Percentiles rank a stretch among this genome's conserved stretches.
Evolutionary conservation across 768 basidiomycete species (phyloP).

Genomic region (Pulveroboletus sp.): DNA sequence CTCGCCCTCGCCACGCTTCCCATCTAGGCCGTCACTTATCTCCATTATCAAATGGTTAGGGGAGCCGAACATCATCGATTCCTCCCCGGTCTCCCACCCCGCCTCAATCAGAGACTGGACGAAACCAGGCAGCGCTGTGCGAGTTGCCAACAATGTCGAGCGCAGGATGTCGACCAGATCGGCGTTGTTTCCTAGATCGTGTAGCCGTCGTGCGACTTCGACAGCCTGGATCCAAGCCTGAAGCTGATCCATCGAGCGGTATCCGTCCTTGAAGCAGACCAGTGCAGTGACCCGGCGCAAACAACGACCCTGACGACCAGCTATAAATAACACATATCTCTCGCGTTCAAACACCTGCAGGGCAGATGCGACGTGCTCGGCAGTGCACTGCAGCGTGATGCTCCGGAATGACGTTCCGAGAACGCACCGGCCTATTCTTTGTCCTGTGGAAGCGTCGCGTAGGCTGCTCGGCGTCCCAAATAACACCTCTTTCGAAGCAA

Average conservation of each 20-base stretch:
- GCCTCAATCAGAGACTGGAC: constrained; percentile 15
- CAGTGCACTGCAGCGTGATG: constrained; percentile 2
- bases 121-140: constrained; percentile 15
- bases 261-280: no score
- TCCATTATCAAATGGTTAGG: constrained; percentile 21
- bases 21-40: background rate
- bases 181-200: background rate
- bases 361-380: constrained; percentile 22
- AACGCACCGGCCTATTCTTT: constrained; percentile 40
- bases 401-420: constrained; percentile 46
- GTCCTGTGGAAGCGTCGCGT: constrained; percentile 33
- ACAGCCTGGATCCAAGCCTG: constrained; percentile 42
- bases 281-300: no score
- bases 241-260: no score
- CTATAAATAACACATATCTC: constrained; percentile 52
- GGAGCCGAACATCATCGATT: constrained; percentile 29
- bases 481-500: no score
- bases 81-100: constrained; percentile 38
- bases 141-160: constrained; percentile 10
- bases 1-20: constrained; percentile 1
- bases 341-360: constrained; percentile 41
- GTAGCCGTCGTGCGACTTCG: constrained; percentile 14
- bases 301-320: background rate
- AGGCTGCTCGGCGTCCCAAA: constrained; percentile 30
- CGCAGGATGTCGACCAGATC: constrained; percentile 6